Percentiles rank a stretch among this genome's conserved stretches.
Evolutionary conservation across 306 rosid genomes (phyloP).

Genomic region (Citrullus colocynthis): DNA sequence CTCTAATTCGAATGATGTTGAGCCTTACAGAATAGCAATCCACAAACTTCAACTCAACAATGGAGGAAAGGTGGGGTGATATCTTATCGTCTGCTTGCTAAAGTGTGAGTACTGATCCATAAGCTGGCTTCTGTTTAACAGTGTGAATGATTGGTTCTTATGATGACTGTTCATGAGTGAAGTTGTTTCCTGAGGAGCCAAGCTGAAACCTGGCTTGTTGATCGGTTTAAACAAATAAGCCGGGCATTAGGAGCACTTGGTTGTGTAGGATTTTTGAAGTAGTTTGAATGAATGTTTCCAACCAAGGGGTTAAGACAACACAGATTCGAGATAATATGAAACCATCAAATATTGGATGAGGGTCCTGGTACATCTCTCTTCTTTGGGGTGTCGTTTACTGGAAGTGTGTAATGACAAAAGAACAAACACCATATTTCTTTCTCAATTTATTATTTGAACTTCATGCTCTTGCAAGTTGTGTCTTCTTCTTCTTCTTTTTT

Average conservation of each 20-base stretch:
- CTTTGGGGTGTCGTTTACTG: background rate
- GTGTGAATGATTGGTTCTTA: background rate
- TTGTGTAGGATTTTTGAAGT: background rate
- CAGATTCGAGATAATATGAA: background rate
- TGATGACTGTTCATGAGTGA: background rate
- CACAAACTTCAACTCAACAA: too few relatives aligned
- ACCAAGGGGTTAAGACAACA: background rate
- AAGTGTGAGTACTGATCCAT: slow-evolving; percentile 2
- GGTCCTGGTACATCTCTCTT: background rate
- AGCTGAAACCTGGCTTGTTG: background rate
- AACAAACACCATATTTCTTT: too few relatives aligned
- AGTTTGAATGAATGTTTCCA: background rate
- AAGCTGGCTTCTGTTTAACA: background rate
- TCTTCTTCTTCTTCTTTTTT: too few relatives aligned
- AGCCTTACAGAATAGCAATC: too few relatives aligned
- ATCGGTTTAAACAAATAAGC: background rate
- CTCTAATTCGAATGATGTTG: too few relatives aligned
- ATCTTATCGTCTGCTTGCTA: background rate
- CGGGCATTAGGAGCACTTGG: background rate
- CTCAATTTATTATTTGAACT: background rate
- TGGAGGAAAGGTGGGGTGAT: too few relatives aligned
- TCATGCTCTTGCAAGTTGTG: background rate
- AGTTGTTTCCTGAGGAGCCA: background rate
- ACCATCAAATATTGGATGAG: background rate
- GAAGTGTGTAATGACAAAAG: too few relatives aligned